A percentile compares a stretch with the other conserved stretches of the same genome.
These are phyloP conservation scores for Claviceps purpurea DNA, from an alignment of 2,329 filamentous ascomycete genomes.

Conservation along the genomic window DNA sequence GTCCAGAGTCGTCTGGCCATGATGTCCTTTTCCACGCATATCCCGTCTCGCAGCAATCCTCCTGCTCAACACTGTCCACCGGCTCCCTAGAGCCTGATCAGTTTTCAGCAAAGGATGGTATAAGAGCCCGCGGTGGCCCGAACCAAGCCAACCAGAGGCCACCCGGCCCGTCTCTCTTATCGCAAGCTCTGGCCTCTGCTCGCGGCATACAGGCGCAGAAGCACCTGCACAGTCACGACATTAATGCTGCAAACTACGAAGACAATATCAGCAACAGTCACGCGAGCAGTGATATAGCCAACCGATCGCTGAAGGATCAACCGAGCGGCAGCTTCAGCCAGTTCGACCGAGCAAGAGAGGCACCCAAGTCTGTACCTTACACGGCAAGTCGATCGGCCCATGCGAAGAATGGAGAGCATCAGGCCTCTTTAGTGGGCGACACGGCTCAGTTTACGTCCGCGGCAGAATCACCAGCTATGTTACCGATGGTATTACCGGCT, in stretches of 20 bases:
- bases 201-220: conserved; percentile 30
- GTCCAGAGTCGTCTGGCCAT: conserved; percentile 8
- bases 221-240: background rate
- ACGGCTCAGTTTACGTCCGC: conserved; percentile 6
- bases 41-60: background rate
- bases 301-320: background rate
- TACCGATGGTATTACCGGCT: conserved; percentile 18
- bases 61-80: conserved; percentile 1
- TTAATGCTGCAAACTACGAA: background rate
- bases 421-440: conserved; percentile 3
- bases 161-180: conserved; percentile 40
- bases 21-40: conserved; percentile 1
- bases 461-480: conserved; percentile 20
- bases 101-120: conserved; percentile 17
- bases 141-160: conserved; percentile 19
- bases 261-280: background rate
- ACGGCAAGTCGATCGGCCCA: conserved; percentile 2
- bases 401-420: conserved; percentile 6
- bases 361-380: background rate
- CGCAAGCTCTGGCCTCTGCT: conserved; percentile 45
- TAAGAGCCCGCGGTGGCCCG: conserved; percentile 32
- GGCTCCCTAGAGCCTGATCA: conserved; percentile 3
- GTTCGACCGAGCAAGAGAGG: background rate
- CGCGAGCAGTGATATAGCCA: background rate
- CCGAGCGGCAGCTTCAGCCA: background rate